Percentiles rank a stretch among this genome's conserved stretches.
Conservation (phyloP, 1,284 basidiomycete species). For the Malassezia globosa region DNA sequence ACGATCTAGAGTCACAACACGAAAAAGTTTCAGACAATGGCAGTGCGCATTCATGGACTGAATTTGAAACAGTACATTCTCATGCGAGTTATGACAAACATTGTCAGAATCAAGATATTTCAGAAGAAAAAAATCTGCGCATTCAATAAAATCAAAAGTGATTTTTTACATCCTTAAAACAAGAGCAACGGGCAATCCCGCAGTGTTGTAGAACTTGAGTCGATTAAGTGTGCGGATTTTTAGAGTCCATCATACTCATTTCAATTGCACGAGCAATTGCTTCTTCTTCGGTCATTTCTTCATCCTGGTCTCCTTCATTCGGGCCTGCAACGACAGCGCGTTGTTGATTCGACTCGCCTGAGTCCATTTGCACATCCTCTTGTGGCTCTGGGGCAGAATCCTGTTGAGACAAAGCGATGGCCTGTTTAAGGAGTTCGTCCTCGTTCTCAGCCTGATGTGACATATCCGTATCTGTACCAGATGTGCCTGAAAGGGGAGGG, state of each 20-base stretch:
- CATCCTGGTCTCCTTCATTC: constrained; percentile 37
- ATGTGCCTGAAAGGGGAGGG: constrained; percentile 34
- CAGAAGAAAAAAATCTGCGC: too few relatives aligned
- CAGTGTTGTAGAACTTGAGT: too few relatives aligned
- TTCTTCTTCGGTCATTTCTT: constrained; percentile 46
- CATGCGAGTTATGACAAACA: too few relatives aligned
- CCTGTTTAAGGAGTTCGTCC: constrained; percentile 37
- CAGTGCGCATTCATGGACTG: too few relatives aligned
- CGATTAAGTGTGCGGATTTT: background rate
- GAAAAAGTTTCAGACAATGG: too few relatives aligned
- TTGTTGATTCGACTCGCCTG: constrained; percentile 14
- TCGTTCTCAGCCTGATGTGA: constrained; percentile 30
- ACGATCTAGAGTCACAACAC: too few relatives aligned
- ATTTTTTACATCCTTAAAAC: too few relatives aligned
- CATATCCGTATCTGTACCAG: constrained; percentile 15
- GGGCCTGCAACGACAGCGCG: constrained; percentile 27
- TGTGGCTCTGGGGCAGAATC: constrained; percentile 9
- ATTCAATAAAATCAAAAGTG: too few relatives aligned
- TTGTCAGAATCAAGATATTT: too few relatives aligned
- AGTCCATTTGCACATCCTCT: constrained; percentile 34
- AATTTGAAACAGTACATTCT: too few relatives aligned
- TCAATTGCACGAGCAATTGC: constrained; percentile 45
- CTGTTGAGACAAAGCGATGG: constrained; percentile 30
- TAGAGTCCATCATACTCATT: constrained; percentile 35
- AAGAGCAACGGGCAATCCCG: too few relatives aligned